phyloP scores from a whole-genome alignment of 1,284 basidiomycete genomes.

The Caloboletus inedulis region DNA sequence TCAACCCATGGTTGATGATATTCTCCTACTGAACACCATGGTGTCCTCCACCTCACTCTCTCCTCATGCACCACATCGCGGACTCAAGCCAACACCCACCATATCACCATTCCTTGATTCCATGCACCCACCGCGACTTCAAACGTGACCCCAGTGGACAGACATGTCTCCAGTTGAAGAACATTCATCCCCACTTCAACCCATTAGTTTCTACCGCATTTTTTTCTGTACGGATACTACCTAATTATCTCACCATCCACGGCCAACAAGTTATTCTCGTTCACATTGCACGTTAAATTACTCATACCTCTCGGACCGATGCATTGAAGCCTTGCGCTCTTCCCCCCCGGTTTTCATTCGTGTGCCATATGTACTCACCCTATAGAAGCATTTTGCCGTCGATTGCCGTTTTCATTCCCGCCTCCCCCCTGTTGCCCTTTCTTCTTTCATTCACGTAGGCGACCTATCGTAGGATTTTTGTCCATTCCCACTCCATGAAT shows the following conservation, averaged over 20 bases:
- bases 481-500: background rate
- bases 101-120: background rate
- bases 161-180: slow-evolving; percentile 7
- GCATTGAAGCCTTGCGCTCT: slow-evolving; percentile 6
- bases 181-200: background rate
- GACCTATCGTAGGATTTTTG: background rate
- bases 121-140: background rate
- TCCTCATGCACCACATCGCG: slow-evolving; percentile 8
- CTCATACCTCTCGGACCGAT: slow-evolving; percentile 14
- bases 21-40: slow-evolving; percentile 55
- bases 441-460: background rate
- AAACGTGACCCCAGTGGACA: background rate
- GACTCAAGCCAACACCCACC: background rate
- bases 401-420: slow-evolving; percentile 22
- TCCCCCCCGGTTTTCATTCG: background rate
- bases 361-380: background rate
- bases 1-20: slow-evolving; percentile 80
- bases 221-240: background rate
- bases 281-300: slow-evolving; percentile 6
- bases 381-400: background rate
- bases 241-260: slow-evolving; percentile 22
- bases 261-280: background rate
- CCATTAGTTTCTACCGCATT: background rate
- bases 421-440: background rate
- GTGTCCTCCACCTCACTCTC: slow-evolving; percentile 7